These are phyloP conservation scores for Coleophoma cylindrospora DNA, from an alignment of 2,329 filamentous ascomycete genomes.

Conservation along the genomic window DNA sequence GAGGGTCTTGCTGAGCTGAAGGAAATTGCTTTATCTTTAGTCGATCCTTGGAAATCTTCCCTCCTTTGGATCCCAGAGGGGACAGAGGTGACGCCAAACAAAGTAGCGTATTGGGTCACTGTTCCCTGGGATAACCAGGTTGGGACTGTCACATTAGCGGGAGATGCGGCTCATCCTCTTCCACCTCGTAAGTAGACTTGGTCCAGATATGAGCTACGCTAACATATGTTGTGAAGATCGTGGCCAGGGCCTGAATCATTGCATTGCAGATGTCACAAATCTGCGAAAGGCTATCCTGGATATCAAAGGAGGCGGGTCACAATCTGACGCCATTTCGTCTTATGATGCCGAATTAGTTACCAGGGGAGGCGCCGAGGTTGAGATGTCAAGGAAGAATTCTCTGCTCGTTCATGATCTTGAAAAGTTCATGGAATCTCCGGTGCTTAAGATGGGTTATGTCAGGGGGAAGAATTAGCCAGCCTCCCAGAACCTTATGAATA, in stretches of 20 bases:
- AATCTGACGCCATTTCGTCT: neutral
- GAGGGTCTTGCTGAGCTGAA: conserved; percentile 2
- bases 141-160: conserved; percentile 40
- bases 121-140: conserved; percentile 33
- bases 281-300: neutral
- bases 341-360: neutral
- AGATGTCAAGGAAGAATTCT: neutral
- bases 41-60: conserved; percentile 3
- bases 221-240: neutral
- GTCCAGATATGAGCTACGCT: neutral
- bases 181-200: conserved; percentile 20
- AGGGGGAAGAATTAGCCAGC: neutral
- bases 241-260: neutral
- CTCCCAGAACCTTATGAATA: too few relatives aligned
- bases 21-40: neutral
- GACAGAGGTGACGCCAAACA: neutral
- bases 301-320: neutral
- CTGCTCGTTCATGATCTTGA: neutral
- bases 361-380: neutral
- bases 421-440: neutral
- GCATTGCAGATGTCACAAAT: too few relatives aligned
- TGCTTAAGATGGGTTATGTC: neutral
- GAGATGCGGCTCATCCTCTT: conserved; percentile 53
- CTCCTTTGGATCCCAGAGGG: conserved; percentile 6
- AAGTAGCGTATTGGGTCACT: conserved; percentile 25